phyloP scores from a whole-genome alignment of 2,329 filamentous ascomycete genomes.

The Xylaria sp. region DNA sequence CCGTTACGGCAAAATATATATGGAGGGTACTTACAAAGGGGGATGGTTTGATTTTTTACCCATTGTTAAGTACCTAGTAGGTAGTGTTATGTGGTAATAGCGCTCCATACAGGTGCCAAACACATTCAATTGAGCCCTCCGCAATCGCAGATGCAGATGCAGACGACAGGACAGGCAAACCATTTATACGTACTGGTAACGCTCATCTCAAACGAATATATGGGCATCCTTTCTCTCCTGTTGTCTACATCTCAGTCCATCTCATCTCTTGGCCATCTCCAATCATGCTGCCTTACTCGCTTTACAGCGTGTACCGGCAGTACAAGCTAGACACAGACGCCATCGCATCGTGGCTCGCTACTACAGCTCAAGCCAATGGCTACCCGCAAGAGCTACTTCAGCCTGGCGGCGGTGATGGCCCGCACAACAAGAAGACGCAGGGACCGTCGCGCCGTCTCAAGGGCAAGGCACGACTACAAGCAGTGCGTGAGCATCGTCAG shows the following conservation, averaged over 20 bases:
- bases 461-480: conserved; percentile 47
- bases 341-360: conserved; percentile 54
- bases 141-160: not conserved
- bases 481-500: conserved; percentile 14
- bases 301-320: conserved; percentile 50
- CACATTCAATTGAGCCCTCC: not conserved
- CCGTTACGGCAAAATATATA: too few species aligned
- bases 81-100: too few species aligned
- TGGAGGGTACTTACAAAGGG: too few species aligned
- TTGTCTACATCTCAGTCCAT: not conserved
- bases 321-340: conserved; percentile 55
- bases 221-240: not conserved
- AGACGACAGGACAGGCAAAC: not conserved
- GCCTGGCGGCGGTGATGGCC: not conserved
- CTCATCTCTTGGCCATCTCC: not conserved
- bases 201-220: not conserved
- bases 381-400: conserved; percentile 43
- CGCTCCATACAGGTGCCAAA: too few species aligned
- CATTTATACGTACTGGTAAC: not conserved
- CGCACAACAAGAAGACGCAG: conserved; percentile 11
- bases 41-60: too few species aligned
- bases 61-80: too few species aligned
- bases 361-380: conserved; percentile 51
- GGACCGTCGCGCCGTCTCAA: conserved; percentile 34
- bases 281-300: conserved; percentile 16